phyloP scores from a whole-genome alignment of 2,329 filamentous ascomycete genomes.

The Bipolaris cookei region DNA sequence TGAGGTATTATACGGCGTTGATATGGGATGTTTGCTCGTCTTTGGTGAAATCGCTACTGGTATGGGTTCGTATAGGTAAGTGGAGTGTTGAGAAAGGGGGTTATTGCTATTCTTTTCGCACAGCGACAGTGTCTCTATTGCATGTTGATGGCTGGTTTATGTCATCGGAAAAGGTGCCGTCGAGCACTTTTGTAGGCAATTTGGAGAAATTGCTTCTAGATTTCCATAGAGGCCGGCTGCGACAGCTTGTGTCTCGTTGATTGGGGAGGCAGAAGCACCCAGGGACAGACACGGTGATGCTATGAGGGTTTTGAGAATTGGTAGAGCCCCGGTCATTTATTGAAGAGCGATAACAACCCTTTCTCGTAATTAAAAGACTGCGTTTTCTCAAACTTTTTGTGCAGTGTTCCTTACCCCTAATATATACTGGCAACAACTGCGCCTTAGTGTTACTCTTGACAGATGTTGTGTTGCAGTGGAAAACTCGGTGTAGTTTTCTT shows the following conservation, averaged over 20 bases:
- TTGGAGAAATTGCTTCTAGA: conserved; percentile 36
- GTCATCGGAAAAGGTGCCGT: conserved; percentile 39
- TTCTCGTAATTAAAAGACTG: too few species aligned
- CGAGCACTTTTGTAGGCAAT: conserved; percentile 39
- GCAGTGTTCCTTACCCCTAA: not conserved
- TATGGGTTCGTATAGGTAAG: conserved; percentile 1
- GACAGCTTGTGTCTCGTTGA: conserved; percentile 25
- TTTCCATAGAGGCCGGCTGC: conserved; percentile 30
- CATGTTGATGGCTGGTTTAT: conserved; percentile 37
- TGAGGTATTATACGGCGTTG: conserved; percentile 41
- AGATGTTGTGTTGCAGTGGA: not conserved
- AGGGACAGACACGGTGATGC: conserved; percentile 33
- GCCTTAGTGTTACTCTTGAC: not conserved
- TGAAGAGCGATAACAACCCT: not conserved
- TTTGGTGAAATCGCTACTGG: conserved; percentile 37
- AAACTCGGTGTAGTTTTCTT: not conserved
- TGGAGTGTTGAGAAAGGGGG: not conserved
- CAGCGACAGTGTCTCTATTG: conserved; percentile 48
- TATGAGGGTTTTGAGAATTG: conserved; percentile 29
- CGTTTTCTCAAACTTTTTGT: too few species aligned
- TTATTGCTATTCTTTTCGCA: conserved; percentile 55
- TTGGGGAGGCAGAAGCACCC: conserved; percentile 26
- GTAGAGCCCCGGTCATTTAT: conserved; percentile 30
- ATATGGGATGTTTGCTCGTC: conserved; percentile 44
- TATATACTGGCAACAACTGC: not conserved